Conservation (phyloP, 2,329 filamentous ascomycete species). For the Microdochium nivale region DNA sequence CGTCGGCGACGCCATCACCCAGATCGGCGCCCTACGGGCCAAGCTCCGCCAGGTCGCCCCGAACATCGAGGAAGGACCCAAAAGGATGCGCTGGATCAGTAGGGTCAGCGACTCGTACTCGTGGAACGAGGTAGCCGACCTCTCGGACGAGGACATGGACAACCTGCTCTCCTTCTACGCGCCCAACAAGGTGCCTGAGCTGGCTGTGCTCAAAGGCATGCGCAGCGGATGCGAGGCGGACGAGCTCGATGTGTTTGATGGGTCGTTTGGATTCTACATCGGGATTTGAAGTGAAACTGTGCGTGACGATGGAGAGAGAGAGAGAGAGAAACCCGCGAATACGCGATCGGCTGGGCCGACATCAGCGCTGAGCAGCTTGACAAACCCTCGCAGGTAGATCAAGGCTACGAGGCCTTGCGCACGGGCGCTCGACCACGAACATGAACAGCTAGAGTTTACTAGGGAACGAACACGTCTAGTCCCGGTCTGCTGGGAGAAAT, state of each 20-base stretch:
- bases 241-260: constrained; percentile 47
- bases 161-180: constrained; percentile 69
- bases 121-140: constrained; percentile 73
- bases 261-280: constrained; percentile 50
- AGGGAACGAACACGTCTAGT: too few species aligned
- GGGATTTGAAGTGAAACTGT: constrained; percentile 20
- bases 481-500: too few species aligned
- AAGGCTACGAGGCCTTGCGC: too few species aligned
- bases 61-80: constrained; percentile 62
- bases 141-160: constrained; percentile 80
- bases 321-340: too few species aligned
- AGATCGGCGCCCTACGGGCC: constrained; percentile 70
- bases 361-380: too few species aligned
- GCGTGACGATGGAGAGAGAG: too few species aligned
- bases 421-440: too few species aligned
- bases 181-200: constrained; percentile 42
- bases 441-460: too few species aligned
- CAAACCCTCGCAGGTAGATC: too few species aligned
- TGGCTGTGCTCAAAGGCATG: constrained; percentile 47
- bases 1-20: constrained; percentile 76
- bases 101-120: constrained; percentile 81
- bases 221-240: constrained; percentile 33
- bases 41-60: constrained; percentile 75
- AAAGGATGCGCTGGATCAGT: constrained; percentile 94
- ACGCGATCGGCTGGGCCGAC: too few species aligned